phyloP scores from a whole-genome alignment of 257 asterid genomes.

The Gentiana dahurica region DNA sequence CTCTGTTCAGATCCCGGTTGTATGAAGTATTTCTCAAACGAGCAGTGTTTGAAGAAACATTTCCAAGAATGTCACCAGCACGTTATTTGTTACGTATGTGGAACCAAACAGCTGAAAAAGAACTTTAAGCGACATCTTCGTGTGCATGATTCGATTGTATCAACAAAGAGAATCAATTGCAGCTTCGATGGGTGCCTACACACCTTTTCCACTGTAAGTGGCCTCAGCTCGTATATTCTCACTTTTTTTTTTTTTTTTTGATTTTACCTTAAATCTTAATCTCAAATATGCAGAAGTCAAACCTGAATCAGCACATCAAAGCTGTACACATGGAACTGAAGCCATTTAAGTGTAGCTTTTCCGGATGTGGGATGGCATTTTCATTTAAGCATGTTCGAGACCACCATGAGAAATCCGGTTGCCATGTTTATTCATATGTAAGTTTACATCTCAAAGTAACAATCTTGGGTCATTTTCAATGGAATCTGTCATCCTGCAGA shows the following conservation, averaged over 20 bases:
- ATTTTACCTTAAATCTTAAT: not conserved
- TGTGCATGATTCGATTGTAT: constrained; percentile 36
- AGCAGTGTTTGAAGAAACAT: constrained; percentile 70
- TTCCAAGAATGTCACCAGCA: constrained; percentile 54
- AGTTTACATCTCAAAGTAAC: constrained; percentile 10
- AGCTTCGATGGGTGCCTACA: constrained; percentile 40
- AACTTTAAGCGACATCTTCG: constrained; percentile 80
- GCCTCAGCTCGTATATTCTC: too few relatives aligned
- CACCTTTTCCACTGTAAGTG: constrained; percentile 60
- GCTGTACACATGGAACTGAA: constrained; percentile 55
- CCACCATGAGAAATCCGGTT: constrained; percentile 67
- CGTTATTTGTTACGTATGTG: constrained; percentile 59
- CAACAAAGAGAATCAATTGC: constrained; percentile 43
- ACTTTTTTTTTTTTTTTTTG: too few relatives aligned
- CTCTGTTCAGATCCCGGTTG: constrained; percentile 74
- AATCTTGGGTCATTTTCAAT: not conserved
- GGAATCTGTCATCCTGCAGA: too few relatives aligned
- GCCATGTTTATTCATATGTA: constrained; percentile 56
- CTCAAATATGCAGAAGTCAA: constrained; percentile 42
- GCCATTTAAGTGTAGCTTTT: constrained; percentile 49
- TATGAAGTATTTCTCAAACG: constrained; percentile 69
- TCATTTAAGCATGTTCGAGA: constrained; percentile 87
- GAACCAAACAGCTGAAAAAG: constrained; percentile 66
- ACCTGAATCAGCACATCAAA: constrained; percentile 68
- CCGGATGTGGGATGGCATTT: constrained; percentile 58